Evolutionary conservation across 1,139 yeast genomes (phyloP), one percentile per base, ranked within the genome.

Genomic region (Debaryomycetaceae sp.): DNA sequence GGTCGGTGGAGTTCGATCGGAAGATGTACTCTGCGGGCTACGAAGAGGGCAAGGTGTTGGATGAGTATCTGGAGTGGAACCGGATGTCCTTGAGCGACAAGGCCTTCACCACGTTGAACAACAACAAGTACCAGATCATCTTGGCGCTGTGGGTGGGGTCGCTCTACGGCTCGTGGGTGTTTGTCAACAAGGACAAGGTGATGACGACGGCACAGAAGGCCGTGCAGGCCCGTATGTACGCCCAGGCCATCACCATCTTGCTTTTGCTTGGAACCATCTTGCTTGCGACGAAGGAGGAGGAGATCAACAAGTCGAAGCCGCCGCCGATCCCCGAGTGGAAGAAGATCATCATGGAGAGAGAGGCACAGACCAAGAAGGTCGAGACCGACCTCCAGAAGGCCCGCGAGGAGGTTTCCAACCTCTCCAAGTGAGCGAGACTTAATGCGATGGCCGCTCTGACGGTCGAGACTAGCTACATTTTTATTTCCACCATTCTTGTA

Each of bases 151-250:
- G 97, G 97, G 96, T 89, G 17, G 89, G 82, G 24, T 83, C 95
- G 6, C 68, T 90, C 72, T 89, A 78, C 54, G 96, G 95, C 1
- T 84, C 96, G 3, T 88, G 95, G 89, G 80, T 72, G 46, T 58
- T 73, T 42, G 89, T 88, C 42, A 84, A 87, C 70, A 79, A 77
- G 55, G 96, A 89, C 65, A 84, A 82, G 54, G 75, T 82, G 63
- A 76, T 89, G 84, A 80, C 90, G 45, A 79, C 78, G 47, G 72
- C 96, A 5, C 97, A 90, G 68, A 90, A 89, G 66, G 81, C 88
- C 36, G 96, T 88, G 29, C 95, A 87, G 64, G 96, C 97, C 27
- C 84, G 97, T 78, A 89, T 89, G 84, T 88, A 88, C 62, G 97
- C 97, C 6, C 97, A 89, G 65, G 89, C 87, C 47, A 67, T 87